A percentile compares a stretch with the other conserved stretches of the same genome.
These are phyloP conservation scores for Nicotiana knightiana DNA, from an alignment of 257 asterid species.

Conservation along the genomic window DNA sequence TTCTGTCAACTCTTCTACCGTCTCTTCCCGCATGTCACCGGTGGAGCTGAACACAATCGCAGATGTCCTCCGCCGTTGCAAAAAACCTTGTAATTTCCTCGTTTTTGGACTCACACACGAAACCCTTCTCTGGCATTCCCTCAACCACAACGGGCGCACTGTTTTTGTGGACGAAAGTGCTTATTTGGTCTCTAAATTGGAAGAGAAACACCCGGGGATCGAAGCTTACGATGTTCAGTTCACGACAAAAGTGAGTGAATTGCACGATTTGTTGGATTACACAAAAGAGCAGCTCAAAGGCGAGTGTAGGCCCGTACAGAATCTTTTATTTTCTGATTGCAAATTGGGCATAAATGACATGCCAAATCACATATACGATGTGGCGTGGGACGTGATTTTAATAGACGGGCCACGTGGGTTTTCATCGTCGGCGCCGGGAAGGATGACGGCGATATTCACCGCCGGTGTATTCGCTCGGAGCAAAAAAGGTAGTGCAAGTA, in stretches of 20 bases:
- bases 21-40: slow-evolving; percentile 42
- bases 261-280: slow-evolving; percentile 45
- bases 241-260: slow-evolving; percentile 61
- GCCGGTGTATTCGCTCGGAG: slow-evolving; percentile 81
- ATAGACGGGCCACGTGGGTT: slow-evolving; percentile 78
- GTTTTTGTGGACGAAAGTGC: slow-evolving; percentile 66
- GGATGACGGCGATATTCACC: slow-evolving; percentile 66
- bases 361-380: slow-evolving; percentile 85
- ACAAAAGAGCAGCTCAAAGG: slow-evolving; percentile 29
- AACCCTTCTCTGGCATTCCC: slow-evolving; percentile 66
- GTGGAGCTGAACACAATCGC: slow-evolving; percentile 48
- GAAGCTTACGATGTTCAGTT: slow-evolving; percentile 77
- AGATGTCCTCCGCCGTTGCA: slow-evolving; percentile 54
- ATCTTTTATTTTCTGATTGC: slow-evolving; percentile 82
- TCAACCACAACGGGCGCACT: slow-evolving; percentile 72
- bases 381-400: slow-evolving; percentile 71
- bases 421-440: slow-evolving; percentile 50
- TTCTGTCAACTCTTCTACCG: slow-evolving; percentile 28
- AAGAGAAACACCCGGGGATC: slow-evolving; percentile 46
- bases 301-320: slow-evolving; percentile 71
- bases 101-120: slow-evolving; percentile 77
- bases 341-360: slow-evolving; percentile 66
- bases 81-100: slow-evolving; percentile 63
- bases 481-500: slow-evolving; percentile 38
- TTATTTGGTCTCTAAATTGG: slow-evolving; percentile 40